Evolutionary conservation across 225 moss, liverwort and hornwort genomes (phyloP), one percentile per base, ranked within the genome.

Genomic region (Ulota crispa): DNA sequence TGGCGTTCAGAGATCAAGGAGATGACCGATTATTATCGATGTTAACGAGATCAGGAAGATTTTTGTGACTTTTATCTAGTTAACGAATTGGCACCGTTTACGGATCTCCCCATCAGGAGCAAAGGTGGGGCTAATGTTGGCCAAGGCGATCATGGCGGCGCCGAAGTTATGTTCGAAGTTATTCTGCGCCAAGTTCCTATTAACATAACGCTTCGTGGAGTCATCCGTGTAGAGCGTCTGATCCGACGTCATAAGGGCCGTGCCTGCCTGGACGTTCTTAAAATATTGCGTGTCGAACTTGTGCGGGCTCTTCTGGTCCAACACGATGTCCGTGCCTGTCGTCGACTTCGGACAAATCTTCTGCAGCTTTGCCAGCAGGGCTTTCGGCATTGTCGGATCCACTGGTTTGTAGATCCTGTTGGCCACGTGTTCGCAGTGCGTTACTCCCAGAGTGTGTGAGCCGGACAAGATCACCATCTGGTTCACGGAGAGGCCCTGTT

Each of bases 381-480:
- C 80, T 3, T 50, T 73, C 30, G 88, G 88, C 64, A 88, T 7
- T 5, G 83, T 73, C 13, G 3, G 19, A 32, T 88, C 88, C 9
- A 86, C 83, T 0, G 83, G 88, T 0, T 9, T 50, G 57, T 16
- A 85, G 73, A 85, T 88, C 20, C 88, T 77, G 83, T 85, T 80
- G 1, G 42, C 8, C 21, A 88, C 39, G 70, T 85, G 88, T 7
- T 85, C 77, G 39, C 85, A 85, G 0, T 85, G 85, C 16, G 88
- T 85, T 39, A 88, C 39, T 1, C 88, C 88, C 2, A 88, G 23
- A 12, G 85, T 83, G 41, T 88, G 88, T 1, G 88, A 31, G 19
- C 85, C 85, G 6, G 91, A 89, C 9, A 91, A 39, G 1, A 39
- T 73, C 2, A 91, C 89, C 89, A 91, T 87, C 39, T 89, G 83